Evolutionary conservation across 148 eudicot genomes (phyloP), one percentile per base, ranked within the genome.

Genomic region (Chenopodium formosanum): DNA sequence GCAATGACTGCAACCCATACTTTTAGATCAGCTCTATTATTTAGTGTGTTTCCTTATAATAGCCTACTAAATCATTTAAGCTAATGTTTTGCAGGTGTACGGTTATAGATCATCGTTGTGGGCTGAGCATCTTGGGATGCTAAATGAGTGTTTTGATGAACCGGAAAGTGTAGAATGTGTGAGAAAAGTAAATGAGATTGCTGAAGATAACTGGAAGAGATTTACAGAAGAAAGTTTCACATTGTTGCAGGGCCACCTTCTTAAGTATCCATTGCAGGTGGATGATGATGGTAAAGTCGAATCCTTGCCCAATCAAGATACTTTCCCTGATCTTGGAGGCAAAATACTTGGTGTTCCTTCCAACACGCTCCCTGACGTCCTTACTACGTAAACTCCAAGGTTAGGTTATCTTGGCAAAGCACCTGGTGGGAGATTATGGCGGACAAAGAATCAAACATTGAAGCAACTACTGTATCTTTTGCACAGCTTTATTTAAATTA

Each of bases 271-370:
- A 14, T 34, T 92, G 76, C 79, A 85, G 74, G 88, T 92, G 46
- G 87, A 84, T 79, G 86, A 66, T 20, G 90, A 92, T 80, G 95
- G 95, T 73, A 84, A 76, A 37, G 88, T 92, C 4, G 90, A 82
- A 48, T 79, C 89, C 52, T 68, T 90, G 83, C 90, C 90, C 1
- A 83, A 86, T n/a, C 78, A 85, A 4, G 95, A 92, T 3, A 81
- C 75, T 56, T 92, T 92, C 86, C 95, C 93, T 1, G 95, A 92
- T 75, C 76, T 90, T 10, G 91, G 95, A 16, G 95, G 95, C 34
- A 92, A 86, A 78, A 77, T 92, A 22, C 31, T 90, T 17, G 95
- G 95, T 27, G 84, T 83, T 76, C 89, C 86, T 78, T 87, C 89
- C 60, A 66, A 85, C 31, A 69, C 89, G 0, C 82, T 92, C 20